A percentile compares a stretch with the other conserved stretches of the same genome.
phyloP scores from a whole-genome alignment of 176 grass and related monocot species.

The Saccharum spontaneum region DNA sequence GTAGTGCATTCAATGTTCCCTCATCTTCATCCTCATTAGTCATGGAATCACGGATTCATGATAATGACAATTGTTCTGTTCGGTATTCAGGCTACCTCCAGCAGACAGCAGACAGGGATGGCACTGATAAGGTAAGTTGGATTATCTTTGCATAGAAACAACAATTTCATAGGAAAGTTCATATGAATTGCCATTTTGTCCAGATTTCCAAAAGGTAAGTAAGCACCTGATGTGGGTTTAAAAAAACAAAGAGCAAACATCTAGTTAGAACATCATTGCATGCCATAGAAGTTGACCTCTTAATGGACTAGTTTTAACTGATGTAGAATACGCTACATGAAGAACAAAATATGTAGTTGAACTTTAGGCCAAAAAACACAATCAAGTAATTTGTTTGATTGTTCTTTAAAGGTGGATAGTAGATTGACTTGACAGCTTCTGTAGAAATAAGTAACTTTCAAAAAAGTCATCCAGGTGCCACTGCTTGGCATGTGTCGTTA shows the following conservation, averaged over 20 bases:
- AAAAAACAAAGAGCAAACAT: not conserved
- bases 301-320: not conserved
- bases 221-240: not conserved
- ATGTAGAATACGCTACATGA: not conserved
- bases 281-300: not conserved
- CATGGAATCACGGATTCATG: slow-evolving; percentile 30
- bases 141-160: slow-evolving; percentile 11
- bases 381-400: slow-evolving; percentile 11
- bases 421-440: not conserved
- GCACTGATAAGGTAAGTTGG: slow-evolving; percentile 21
- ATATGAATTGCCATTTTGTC: not conserved
- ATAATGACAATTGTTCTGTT: slow-evolving; percentile 25
- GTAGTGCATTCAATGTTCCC: slow-evolving; percentile 47
- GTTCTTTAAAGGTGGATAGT: not conserved
- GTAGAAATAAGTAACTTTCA: not conserved
- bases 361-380: not conserved
- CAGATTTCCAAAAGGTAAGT: not conserved
- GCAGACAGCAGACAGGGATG: slow-evolving; percentile 24
- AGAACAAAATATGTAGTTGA: not conserved
- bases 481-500: not conserved
- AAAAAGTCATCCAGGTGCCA: not conserved
- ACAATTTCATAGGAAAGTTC: not conserved
- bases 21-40: slow-evolving; percentile 38
- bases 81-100: slow-evolving; percentile 24
- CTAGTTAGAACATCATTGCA: not conserved